phyloP scores from a whole-genome alignment of 2,329 filamentous ascomycete genomes.

The Trichoderma pleuroti region DNA sequence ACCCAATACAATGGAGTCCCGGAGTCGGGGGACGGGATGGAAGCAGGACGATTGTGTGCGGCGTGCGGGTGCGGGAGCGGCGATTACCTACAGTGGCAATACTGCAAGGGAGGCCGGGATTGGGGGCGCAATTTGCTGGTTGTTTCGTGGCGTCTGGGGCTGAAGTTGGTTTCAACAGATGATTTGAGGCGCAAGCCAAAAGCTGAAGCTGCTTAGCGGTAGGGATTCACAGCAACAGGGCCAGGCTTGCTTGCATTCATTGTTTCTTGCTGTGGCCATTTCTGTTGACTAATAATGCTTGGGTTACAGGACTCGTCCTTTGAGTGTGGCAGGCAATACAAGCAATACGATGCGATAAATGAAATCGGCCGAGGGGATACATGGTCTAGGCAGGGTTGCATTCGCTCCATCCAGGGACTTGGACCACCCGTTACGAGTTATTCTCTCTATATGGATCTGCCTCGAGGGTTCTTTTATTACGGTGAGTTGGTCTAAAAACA shows the following conservation, averaged over 20 bases:
- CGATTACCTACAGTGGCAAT: neutral
- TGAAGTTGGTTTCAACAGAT: neutral
- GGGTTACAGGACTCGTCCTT: neutral
- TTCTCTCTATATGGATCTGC: neutral
- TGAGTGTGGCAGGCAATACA: neutral
- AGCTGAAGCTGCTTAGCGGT: neutral
- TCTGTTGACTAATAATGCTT: neutral
- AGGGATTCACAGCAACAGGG: too few relatives aligned
- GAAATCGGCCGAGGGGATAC: neutral
- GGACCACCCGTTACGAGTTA: neutral
- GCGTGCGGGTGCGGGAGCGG: neutral
- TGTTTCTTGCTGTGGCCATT: neutral
- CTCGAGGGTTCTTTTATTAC: neutral
- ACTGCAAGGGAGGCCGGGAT: neutral
- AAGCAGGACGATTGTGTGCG: neutral
- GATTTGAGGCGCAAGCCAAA: neutral
- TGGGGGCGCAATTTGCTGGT: neutral
- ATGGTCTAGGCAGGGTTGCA: neutral
- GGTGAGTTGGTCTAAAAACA: neutral
- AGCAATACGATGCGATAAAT: neutral
- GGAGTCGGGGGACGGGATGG: neutral
- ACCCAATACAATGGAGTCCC: too few relatives aligned
- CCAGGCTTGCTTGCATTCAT: neutral
- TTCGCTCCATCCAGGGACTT: neutral
- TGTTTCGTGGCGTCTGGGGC: neutral